Evolutionary conservation across 2,329 filamentous ascomycete species (phyloP).

Genomic region (Chaetomiaceae sp.): DNA sequence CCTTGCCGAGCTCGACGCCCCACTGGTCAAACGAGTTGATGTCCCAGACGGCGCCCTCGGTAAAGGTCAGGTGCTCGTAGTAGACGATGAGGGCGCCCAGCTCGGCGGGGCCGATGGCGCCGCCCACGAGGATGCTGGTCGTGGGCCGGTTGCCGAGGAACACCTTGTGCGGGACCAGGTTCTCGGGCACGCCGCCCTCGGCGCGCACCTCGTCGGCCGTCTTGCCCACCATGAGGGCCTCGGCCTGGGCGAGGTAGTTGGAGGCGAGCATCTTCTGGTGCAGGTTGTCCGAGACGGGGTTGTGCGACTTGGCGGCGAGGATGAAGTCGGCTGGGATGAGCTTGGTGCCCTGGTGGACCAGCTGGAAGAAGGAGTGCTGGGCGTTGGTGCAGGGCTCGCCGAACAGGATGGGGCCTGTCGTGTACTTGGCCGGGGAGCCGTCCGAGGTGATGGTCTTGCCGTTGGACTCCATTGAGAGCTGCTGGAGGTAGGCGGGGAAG

Average conservation of each 20-base stretch:
- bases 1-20: constrained; percentile 98
- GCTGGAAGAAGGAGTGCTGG: constrained; percentile 99
- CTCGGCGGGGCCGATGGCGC: constrained; percentile 89
- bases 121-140: constrained; percentile 83
- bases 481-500: constrained; percentile 98
- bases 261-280: constrained; percentile 96
- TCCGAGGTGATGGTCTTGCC: constrained; percentile 95
- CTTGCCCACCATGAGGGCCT: constrained; percentile 89
- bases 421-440: constrained; percentile 89
- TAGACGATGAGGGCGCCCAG: constrained; percentile 95
- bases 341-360: constrained; percentile 98
- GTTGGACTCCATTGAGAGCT: constrained; percentile 99
- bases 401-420: constrained; percentile 91
- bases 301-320: constrained; percentile 92
- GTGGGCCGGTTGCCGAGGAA: constrained; percentile 97
- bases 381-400: constrained; percentile 98
- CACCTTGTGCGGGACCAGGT: constrained; percentile 94
- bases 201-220: constrained; percentile 73
- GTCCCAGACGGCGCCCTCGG: constrained; percentile 96
- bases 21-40: constrained; percentile 99
- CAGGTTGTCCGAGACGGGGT: constrained; percentile 84
- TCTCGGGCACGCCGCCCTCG: constrained; percentile 63
- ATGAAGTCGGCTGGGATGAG: constrained; percentile 98
- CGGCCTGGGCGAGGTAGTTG: constrained; percentile 86
- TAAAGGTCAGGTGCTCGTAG: constrained; percentile 98